Evolutionary conservation across 2,329 filamentous ascomycete genomes (phyloP), one percentile per base, ranked within the genome.

Genomic region (Rhynchosporium secalis): DNA sequence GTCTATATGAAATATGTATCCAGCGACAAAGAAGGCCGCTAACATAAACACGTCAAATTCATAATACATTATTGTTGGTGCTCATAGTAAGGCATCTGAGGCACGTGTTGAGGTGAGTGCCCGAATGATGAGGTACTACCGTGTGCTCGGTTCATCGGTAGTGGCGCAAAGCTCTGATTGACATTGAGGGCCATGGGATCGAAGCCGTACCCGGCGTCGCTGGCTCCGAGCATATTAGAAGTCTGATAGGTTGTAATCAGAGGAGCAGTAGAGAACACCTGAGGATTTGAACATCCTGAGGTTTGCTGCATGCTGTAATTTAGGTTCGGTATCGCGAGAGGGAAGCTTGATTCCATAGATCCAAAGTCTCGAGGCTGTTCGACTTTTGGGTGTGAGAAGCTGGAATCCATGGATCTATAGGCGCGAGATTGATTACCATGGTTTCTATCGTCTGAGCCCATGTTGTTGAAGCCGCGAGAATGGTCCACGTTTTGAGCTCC

Each of bases 91-190:
- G 65, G 59, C 33, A 62, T 65, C 46, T 65, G 60, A 13, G 65
- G 65, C 10, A 62, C 38, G 36, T 69, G 66, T 38, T 69, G 70
- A 20, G 67, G 65, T 2, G 69, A 66, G 56, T 70, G 68, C n/a
- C 64, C 65, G 29, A 72, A 73, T 12, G 68, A 66, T 8, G 71
- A 70, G 12, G 60, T 61, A 51, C 68, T 72, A 36, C 68, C 69
- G 9, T 64, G 71, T 31, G 65, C 64, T 31, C 68, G 66, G 49
- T 60, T 70, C 66, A 72, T 72, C 7, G 70, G 69, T 9, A 68
- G 61, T 33, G 69, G 69, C 38, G 68, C 67, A 20, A 61, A 72
- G n/a, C 51, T 61, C 46, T 66, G 66, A 31, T 56, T 60, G 3
- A 56, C 54, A 36, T 64, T 66, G 9, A 66, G 64, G 20, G 64